A percentile compares a stretch with the other conserved stretches of the same genome.
Evolutionary conservation across 2,329 filamentous ascomycete species (phyloP).

Genomic region (Cordyceps cicadae): DNA sequence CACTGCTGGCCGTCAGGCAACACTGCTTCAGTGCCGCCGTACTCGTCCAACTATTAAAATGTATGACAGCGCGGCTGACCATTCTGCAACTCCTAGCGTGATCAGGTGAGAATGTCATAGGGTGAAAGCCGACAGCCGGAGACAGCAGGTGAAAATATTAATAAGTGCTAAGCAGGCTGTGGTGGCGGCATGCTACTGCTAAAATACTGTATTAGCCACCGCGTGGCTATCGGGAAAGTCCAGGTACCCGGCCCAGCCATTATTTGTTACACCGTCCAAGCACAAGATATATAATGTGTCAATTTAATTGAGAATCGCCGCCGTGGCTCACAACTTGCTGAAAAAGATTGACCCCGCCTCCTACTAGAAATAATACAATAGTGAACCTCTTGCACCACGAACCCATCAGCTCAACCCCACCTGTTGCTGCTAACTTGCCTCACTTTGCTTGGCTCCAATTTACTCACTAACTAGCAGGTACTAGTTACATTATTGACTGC

Average conservation of each 20-base stretch:
- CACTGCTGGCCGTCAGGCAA: neutral
- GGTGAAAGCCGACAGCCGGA: neutral
- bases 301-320: too few species aligned
- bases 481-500: too few species aligned
- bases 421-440: conserved; percentile 8
- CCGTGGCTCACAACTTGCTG: too few species aligned
- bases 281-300: too few species aligned
- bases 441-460: neutral
- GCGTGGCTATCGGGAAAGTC: neutral
- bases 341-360: neutral
- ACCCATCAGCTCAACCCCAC: conserved; percentile 2
- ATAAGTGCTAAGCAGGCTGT: neutral
- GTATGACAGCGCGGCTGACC: neutral
- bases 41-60: too few species aligned
- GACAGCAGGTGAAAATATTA: neutral
- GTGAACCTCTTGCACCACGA: neutral
- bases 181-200: neutral
- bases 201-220: neutral
- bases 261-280: neutral
- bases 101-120: conserved; percentile 5
- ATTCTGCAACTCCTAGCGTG: neutral
- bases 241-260: neutral
- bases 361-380: too few species aligned
- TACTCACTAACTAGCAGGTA: too few species aligned
- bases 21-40: too few species aligned